Evolutionary conservation across 371 early-diverging fungal genomes (phyloP).

Genomic region (Mortierella sp.): DNA sequence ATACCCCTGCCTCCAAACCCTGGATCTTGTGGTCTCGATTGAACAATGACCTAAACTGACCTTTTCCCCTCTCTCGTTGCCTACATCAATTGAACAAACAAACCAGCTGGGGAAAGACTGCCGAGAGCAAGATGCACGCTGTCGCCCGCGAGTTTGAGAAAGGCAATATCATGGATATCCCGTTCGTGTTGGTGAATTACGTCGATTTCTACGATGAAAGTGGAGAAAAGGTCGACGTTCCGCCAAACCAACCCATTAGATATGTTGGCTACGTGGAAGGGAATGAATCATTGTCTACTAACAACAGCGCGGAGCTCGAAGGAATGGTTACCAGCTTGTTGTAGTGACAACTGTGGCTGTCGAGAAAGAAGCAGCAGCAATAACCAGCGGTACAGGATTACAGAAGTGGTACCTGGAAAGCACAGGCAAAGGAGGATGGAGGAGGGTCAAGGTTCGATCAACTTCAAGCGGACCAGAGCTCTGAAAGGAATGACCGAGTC

Average conservation of each 20-base stretch:
- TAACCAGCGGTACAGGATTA: neutral
- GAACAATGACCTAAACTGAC: neutral
- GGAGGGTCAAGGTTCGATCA: too few species aligned
- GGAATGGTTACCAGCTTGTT: slow-evolving; percentile 41
- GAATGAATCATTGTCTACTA: slow-evolving; percentile 12
- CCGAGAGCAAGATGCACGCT: slow-evolving; percentile 51
- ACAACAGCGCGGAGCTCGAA: slow-evolving; percentile 52
- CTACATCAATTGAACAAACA: neutral
- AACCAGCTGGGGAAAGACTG: slow-evolving; percentile 40
- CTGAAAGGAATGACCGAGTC: too few species aligned
- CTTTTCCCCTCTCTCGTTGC: neutral
- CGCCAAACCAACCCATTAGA: slow-evolving; percentile 32
- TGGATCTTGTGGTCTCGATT: neutral
- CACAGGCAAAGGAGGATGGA: too few species aligned
- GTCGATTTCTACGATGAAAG: slow-evolving; percentile 44
- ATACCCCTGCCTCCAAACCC: too few species aligned
- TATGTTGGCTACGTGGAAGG: slow-evolving; percentile 39
- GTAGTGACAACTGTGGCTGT: neutral
- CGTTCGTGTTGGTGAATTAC: slow-evolving; percentile 46
- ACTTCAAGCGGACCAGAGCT: too few species aligned
- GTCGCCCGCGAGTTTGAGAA: slow-evolving; percentile 37
- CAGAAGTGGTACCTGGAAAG: too few species aligned
- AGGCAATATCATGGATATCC: slow-evolving; percentile 46
- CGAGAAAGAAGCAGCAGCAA: neutral
- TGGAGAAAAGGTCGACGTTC: slow-evolving; percentile 33